A percentile compares a stretch with the other conserved stretches of the same genome.
Evolutionary conservation across 208 protist genomes (phyloP).

Genomic region (Wallacemonas collosoma): DNA sequence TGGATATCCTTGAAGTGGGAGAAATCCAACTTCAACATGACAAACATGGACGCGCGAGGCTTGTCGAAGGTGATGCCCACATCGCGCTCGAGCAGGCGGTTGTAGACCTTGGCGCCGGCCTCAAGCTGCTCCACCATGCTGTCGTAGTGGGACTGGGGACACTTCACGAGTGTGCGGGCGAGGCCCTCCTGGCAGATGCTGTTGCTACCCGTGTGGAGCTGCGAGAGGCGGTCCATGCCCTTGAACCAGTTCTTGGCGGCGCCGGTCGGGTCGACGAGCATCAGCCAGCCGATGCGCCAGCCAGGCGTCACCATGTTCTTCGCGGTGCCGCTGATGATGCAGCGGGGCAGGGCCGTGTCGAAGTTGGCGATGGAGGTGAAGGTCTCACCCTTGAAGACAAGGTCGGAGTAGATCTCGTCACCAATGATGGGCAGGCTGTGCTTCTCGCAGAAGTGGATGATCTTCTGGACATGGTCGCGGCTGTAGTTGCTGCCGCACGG

Average conservation of each 20-base stretch:
- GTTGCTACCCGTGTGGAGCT: conserved; percentile 79
- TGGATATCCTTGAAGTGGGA: conserved; percentile 58
- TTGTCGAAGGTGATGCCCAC: conserved; percentile 48
- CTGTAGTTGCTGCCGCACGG: conserved; percentile 89
- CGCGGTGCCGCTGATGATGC: conserved; percentile 83
- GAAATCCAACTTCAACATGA: conserved; percentile 86
- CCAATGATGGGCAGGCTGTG: conserved; percentile 84
- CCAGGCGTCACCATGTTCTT: conserved; percentile 91
- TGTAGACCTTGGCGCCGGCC: conserved; percentile 56
- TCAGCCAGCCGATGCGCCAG: conserved; percentile 86
- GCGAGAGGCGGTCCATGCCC: conserved; percentile 39
- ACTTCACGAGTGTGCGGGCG: conserved; percentile 61
- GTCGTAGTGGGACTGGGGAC: conserved; percentile 43
- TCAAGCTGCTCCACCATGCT: conserved; percentile 41
- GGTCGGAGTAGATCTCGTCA: conserved; percentile 93
- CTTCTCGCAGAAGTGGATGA: conserved; percentile 65
- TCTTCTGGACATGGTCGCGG: conserved; percentile 54
- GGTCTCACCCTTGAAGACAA: conserved; percentile 66
- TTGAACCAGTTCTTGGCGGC: conserved; percentile 21
- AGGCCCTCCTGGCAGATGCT: conserved; percentile 72
- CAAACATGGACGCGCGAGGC: conserved; percentile 84
- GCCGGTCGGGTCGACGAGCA: conserved; percentile 54
- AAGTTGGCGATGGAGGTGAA: conserved; percentile 73
- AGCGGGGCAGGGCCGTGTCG: conserved; percentile 54
- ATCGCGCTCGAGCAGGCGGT: conserved; percentile 34